Base-by-base conservation (phyloP, 352 stramenopile species). In the Globisporangium heterothallicum region DNA sequence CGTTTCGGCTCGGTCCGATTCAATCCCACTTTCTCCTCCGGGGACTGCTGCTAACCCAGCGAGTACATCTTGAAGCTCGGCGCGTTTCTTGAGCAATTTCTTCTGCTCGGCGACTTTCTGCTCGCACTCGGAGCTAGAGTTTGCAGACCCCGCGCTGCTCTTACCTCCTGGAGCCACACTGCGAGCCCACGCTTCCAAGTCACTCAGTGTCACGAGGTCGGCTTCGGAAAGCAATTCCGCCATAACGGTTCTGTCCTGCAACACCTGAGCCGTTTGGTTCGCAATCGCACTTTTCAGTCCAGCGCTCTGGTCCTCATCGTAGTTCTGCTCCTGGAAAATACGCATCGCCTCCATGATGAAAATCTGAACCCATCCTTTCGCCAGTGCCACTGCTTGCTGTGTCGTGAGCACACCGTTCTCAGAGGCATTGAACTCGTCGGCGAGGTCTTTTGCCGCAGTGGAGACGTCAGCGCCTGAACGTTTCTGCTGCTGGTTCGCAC, bases 41-140 rank as follows among this genome's bases (percentile, higher is more conserved):
- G n/a, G n/a, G n/a, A n/a, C n/a, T n/a, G n/a, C 6, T 6, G n/a
- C 42, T 18, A 84, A 24, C 0, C 50, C 56, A 3, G 51, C 49
- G 47, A 79, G 27, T 13, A 66, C 54, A 7, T 59, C 47, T 9
- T 67, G 61, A 19, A 74, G 58, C 52, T 81, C 72, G 22, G 58
- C 59, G 8, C 79, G 74, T 38, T 91, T 88, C 22, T 54, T 71
- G 16, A 91, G 59, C 21, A 84, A 22, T 36, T 81, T 84, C n/a
- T 59, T 68, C n/a, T 87, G 76, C 34, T 84, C 68, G 6, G 53
- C 53, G 10, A 60, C 65, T 49, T 74, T 61, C 44, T 76, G 61
- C 42, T 87, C 61, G 14, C 51, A 56, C 12, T 74, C 69, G 0
- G 34, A 22, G 30, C 40, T 45, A 8, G 22, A 27, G 42, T 36